Evolutionary conservation across 768 basidiomycete genomes (phyloP).

Genomic region (Pleurotus cornucopiae): DNA sequence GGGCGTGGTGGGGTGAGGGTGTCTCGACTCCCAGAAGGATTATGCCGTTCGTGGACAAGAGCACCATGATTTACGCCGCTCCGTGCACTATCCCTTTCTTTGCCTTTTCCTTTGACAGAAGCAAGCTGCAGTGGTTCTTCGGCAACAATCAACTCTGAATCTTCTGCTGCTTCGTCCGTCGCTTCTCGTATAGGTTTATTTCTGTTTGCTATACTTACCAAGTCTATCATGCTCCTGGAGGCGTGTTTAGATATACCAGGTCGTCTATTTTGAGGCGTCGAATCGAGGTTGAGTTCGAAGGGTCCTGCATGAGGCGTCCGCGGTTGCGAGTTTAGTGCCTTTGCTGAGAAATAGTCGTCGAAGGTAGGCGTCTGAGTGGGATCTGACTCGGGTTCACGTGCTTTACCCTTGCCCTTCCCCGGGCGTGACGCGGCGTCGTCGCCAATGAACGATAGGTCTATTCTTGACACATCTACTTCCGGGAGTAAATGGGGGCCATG

Average conservation of each 20-base stretch:
- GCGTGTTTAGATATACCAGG: slow-evolving; percentile 55
- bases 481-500: slow-evolving; percentile 15
- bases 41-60: slow-evolving; percentile 24
- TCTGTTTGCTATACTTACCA: slow-evolving; percentile 30
- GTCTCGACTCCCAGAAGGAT: slow-evolving; percentile 29
- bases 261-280: slow-evolving; percentile 14
- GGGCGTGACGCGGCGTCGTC: slow-evolving; percentile 3
- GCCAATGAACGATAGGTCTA: slow-evolving; percentile 31
- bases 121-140: not conserved
- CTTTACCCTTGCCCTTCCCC: slow-evolving; percentile 24
- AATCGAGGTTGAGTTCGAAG: not conserved
- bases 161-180: slow-evolving; percentile 16
- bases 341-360: slow-evolving; percentile 12
- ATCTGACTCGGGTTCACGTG: slow-evolving; percentile 10
- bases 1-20: slow-evolving; percentile 26
- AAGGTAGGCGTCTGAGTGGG: not conserved
- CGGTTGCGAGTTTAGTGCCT: slow-evolving; percentile 15
- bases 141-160: slow-evolving; percentile 2
- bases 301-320: slow-evolving; percentile 10
- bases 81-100: not conserved
- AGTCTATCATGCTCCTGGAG: slow-evolving; percentile 63
- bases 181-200: slow-evolving; percentile 23
- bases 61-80: slow-evolving; percentile 9
- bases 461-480: slow-evolving; percentile 23
- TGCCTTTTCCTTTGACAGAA: slow-evolving; percentile 2